phyloP scores from a whole-genome alignment of 768 basidiomycete species.

The Trametes maxima region DNA sequence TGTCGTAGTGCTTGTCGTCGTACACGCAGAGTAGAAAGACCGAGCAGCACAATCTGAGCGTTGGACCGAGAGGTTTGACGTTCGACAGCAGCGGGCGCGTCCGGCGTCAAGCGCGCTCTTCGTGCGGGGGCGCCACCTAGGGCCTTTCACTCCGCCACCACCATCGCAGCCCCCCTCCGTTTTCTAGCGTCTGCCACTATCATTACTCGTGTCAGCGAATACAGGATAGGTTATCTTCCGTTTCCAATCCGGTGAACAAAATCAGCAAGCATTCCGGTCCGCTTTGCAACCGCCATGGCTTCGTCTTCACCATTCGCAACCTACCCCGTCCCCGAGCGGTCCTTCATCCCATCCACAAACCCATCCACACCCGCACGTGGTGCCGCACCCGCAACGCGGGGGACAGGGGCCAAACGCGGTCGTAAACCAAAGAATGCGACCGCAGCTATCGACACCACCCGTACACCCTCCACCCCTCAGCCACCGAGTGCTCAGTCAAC shows the following conservation, averaged over 20 bases:
- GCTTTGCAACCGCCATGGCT: constrained; percentile 20
- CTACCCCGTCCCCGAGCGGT: constrained; percentile 30
- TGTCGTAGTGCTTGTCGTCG: neutral
- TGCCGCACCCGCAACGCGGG: constrained; percentile 21
- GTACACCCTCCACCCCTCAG: constrained; percentile 20
- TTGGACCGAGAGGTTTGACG: too few relatives aligned
- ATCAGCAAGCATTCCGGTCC: too few relatives aligned
- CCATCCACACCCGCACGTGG: constrained; percentile 22
- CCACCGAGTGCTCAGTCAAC: neutral
- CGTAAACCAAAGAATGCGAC: constrained; percentile 35
- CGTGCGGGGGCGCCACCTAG: neutral
- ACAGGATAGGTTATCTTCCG: too few relatives aligned
- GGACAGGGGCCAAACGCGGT: constrained; percentile 35
- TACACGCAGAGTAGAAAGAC: neutral
- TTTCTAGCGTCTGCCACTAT: too few relatives aligned
- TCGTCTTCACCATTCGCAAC: constrained; percentile 32
- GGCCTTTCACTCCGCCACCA: neutral
- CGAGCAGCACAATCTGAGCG: too few relatives aligned
- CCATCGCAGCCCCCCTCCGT: neutral
- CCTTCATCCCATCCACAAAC: constrained; percentile 25
- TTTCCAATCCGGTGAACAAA: neutral
- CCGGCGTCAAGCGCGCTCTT: neutral
- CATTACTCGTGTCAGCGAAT: neutral
- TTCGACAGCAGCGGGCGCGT: constrained; percentile 1
- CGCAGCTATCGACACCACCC: constrained; percentile 23